phyloP scores from a whole-genome alignment of 306 rosid genomes.

The Potentilla sterilis region DNA sequence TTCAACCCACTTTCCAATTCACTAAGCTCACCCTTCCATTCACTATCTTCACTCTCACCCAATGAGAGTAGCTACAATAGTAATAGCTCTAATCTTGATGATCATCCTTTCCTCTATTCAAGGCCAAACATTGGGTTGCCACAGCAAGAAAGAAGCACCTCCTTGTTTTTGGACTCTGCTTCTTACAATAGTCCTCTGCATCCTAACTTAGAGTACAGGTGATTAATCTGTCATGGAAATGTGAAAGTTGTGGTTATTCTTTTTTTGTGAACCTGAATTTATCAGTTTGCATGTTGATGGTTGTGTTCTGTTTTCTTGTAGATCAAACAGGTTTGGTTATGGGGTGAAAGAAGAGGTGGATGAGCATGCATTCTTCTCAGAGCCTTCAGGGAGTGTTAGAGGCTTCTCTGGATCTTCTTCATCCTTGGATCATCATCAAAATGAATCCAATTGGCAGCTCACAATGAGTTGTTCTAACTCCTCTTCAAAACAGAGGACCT shows the following conservation, averaged over 20 bases:
- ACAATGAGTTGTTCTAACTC: slow-evolving; percentile 68
- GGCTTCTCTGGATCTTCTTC: slow-evolving; percentile 73
- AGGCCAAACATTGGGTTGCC: slow-evolving; percentile 51
- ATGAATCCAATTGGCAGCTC: slow-evolving; percentile 66
- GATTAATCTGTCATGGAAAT: slow-evolving; percentile 4
- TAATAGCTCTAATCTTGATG: slow-evolving; percentile 18
- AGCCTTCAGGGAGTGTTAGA: slow-evolving; percentile 72
- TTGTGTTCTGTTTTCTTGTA: slow-evolving; percentile 17
- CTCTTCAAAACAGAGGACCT: slow-evolving; percentile 62
- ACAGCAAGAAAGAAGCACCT: slow-evolving; percentile 49
- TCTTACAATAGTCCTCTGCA: slow-evolving; percentile 38
- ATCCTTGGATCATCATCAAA: slow-evolving; percentile 39
- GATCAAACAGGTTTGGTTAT: slow-evolving; percentile 51
- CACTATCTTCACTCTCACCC: slow-evolving; percentile 34
- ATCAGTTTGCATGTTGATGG: background rate
- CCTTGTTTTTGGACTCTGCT: slow-evolving; percentile 59
- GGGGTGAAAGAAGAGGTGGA: slow-evolving; percentile 74
- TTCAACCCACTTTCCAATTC: slow-evolving; percentile 33
- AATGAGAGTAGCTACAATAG: slow-evolving; percentile 17
- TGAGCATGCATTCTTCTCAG: slow-evolving; percentile 87
- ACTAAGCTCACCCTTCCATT: slow-evolving; percentile 37
- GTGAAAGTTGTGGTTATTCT: background rate
- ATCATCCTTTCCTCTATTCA: slow-evolving; percentile 42
- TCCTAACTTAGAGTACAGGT: slow-evolving; percentile 64
- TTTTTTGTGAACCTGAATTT: background rate